These are phyloP conservation scores for Erysiphe pulchra DNA, from an alignment of 2,329 filamentous ascomycete species.

Conservation along the genomic window DNA sequence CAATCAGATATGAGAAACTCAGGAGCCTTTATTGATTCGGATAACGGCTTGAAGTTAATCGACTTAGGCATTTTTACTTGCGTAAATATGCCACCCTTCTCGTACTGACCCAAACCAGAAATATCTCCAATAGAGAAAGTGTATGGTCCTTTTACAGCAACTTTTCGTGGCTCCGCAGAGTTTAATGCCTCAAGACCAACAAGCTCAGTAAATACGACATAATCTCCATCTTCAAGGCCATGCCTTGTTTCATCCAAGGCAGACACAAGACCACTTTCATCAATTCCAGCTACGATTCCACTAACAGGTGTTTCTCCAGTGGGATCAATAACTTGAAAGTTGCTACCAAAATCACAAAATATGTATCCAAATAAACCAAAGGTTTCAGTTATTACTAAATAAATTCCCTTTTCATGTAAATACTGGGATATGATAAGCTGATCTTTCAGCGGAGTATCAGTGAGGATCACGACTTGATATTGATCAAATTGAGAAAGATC, in stretches of 20 bases:
- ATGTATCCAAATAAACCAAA: constrained; percentile 87
- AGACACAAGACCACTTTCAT: constrained; percentile 74
- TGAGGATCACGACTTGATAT: constrained; percentile 83
- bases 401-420: constrained; percentile 84
- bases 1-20: constrained; percentile 85
- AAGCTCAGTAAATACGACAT: constrained; percentile 79
- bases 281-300: constrained; percentile 75
- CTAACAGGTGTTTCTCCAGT: constrained; percentile 71
- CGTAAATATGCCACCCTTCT: constrained; percentile 67
- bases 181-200: constrained; percentile 84
- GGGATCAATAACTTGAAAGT: constrained; percentile 72
- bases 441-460: constrained; percentile 52
- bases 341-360: constrained; percentile 91
- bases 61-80: constrained; percentile 98
- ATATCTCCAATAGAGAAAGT: constrained; percentile 95
- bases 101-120: constrained; percentile 61
- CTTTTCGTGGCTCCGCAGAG: constrained; percentile 57
- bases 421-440: constrained; percentile 76
- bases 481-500: constrained; percentile 64
- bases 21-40: constrained; percentile 55
- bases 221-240: constrained; percentile 88
- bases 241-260: constrained; percentile 86
- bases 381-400: constrained; percentile 64
- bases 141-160: constrained; percentile 86
- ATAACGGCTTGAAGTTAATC: constrained; percentile 65